phyloP scores from a whole-genome alignment of 257 asterid species.

The Cynanchum wilfordii region DNA sequence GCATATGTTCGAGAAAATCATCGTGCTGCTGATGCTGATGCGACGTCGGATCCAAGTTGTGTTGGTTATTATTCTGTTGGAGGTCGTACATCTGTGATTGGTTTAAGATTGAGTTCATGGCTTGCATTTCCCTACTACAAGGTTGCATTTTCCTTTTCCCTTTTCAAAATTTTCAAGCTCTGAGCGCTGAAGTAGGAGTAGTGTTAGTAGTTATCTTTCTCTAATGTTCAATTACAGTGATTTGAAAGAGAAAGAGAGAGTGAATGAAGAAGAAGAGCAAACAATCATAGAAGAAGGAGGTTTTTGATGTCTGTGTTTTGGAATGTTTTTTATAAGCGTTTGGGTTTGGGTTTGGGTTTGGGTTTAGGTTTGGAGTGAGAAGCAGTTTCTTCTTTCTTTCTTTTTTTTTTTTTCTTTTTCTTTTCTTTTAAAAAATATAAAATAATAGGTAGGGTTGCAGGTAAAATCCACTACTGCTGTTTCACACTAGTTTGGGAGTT shows the following conservation, averaged over 20 bases:
- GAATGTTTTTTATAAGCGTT: constrained; percentile 17
- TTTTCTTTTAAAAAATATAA: background rate
- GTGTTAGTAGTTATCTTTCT: background rate
- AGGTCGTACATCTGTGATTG: constrained; percentile 40
- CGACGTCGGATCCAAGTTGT: constrained; percentile 45
- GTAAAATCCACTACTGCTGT: background rate
- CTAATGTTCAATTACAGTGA: background rate
- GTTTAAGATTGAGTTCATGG: constrained; percentile 49
- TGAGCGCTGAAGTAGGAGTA: background rate
- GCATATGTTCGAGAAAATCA: constrained; percentile 75
- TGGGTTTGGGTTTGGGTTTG: background rate
- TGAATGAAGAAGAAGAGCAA: background rate
- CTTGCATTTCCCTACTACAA: constrained; percentile 38
- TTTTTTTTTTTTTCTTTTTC: background rate
- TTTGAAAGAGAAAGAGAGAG: background rate
- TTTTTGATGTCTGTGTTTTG: constrained; percentile 1
- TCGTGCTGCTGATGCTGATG: constrained; percentile 47
- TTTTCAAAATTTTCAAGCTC: background rate
- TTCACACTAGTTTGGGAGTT: background rate
- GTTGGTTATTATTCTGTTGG: constrained; percentile 31
- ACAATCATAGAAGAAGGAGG: background rate
- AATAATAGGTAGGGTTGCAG: background rate
- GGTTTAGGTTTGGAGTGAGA: background rate
- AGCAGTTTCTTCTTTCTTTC: background rate
- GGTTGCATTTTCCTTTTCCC: constrained; percentile 22